Base-by-base conservation (phyloP, 1,284 basidiomycete species). In the Heliocybe sulcata region DNA sequence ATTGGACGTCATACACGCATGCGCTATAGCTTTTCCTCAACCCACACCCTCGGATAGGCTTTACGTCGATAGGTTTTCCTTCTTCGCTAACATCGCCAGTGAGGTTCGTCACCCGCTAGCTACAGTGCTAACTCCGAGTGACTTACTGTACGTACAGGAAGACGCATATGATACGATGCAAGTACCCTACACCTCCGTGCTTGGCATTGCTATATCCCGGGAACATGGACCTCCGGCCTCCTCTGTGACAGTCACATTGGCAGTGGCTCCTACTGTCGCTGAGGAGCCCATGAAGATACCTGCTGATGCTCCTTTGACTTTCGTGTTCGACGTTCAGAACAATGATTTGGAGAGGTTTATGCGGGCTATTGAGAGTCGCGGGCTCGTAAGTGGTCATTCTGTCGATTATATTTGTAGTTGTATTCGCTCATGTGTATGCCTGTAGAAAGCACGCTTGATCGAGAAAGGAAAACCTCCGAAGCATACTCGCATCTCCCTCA, bases 1-100 rank as follows among this genome's bases (percentile, higher is more conserved):
- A 20, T 67, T 78, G 14, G 64, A 67, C 2, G 67, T 72, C 52
- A 70, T 85, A 54, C 57, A 64, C 20, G 67, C 77, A 4, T 69
- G 71, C 51, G 73, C 66, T n/a, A 60, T 58, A 29, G 61, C 63
- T 31, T 71, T 65, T 52, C 63, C 65, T 16, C 65, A 73, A 47
- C 61, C 67, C 25, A 70, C 69, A 52, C 65, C 66, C 16, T 68
- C 68, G 9, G 74, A 76, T 60, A 69, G 75, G 47, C 57, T 85
- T 45, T 79, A 79, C 59, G 64, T 82, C 53, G 83, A 86, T 59
- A 72, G 69, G 33, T 72, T 69, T 49, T 70, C 69, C 9, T 73
- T 86, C 55, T 68, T 80, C 27, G 75, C 71, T 2, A 84, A 83
- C 60, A 68, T 82, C 26, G 53, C 70, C 12, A 72, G 76, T 19